phyloP scores from a whole-genome alignment of 2,329 filamentous ascomycete species.

The Arthrocladium fulminans region DNA sequence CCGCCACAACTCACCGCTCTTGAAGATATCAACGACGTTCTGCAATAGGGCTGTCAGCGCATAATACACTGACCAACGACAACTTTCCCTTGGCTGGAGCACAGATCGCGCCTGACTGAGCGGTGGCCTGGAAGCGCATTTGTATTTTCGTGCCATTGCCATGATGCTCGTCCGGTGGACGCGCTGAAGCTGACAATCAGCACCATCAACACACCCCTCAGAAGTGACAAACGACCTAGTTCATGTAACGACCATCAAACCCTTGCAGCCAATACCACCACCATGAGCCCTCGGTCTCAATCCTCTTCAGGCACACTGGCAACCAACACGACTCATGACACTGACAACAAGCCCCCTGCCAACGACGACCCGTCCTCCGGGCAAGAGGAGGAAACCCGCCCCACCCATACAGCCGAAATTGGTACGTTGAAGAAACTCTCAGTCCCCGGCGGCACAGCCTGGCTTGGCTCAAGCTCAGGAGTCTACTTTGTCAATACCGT shows the following conservation, averaged over 20 bases:
- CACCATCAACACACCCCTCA: neutral
- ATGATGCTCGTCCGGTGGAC: neutral
- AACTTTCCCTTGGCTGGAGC: no score
- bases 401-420: conserved; percentile 31
- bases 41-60: no score
- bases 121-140: no score
- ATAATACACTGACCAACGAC: no score
- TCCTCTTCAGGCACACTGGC: conserved; percentile 3
- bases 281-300: conserved; percentile 11
- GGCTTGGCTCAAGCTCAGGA: conserved; percentile 45
- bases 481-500: conserved; percentile 49
- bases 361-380: neutral
- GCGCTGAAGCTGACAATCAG: neutral
- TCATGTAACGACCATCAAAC: conserved; percentile 21
- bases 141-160: no score
- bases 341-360: conserved; percentile 13
- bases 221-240: neutral
- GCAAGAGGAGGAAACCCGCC: conserved; percentile 19
- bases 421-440: conserved; percentile 34
- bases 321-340: conserved; percentile 11
- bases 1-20: no score
- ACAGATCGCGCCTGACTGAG: no score
- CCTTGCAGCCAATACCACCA: conserved; percentile 12
- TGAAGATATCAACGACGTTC: no score
- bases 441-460: conserved; percentile 39